phyloP scores from a whole-genome alignment of 1,284 basidiomycete genomes.

The Leccinum griseonigrum region DNA sequence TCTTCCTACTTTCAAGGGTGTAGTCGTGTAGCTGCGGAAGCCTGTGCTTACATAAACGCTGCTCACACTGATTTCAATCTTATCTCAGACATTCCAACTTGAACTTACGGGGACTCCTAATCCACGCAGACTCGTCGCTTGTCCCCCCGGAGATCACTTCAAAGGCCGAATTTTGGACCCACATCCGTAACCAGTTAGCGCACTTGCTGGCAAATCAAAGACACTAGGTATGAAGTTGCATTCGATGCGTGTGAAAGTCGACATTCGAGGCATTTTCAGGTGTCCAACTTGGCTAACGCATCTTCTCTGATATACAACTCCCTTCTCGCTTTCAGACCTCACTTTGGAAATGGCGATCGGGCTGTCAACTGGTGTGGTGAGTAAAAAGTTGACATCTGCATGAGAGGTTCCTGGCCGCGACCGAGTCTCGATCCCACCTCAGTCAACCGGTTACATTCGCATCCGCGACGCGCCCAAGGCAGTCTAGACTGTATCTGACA shows the following conservation, averaged over 20 bases:
- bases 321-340: conserved; percentile 59
- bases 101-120: conserved; percentile 28
- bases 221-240: conserved; percentile 62
- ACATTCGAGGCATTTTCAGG: conserved; percentile 38
- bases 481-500: conserved; percentile 11
- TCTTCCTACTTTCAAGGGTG: background rate
- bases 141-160: conserved; percentile 66
- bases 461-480: background rate
- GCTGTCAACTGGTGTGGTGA: conserved; percentile 90
- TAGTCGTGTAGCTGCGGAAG: background rate
- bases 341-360: conserved; percentile 62
- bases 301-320: conserved; percentile 78
- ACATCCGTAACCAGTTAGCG: conserved; percentile 64
- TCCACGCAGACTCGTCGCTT: conserved; percentile 80
- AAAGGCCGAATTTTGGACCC: conserved; percentile 75
- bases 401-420: background rate
- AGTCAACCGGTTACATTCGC: background rate
- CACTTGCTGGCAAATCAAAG: conserved; percentile 64
- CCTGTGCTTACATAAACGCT: conserved; percentile 18
- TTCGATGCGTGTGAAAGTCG: conserved; percentile 1
- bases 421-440: background rate
- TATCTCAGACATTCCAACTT: background rate
- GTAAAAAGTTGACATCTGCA: conserved; percentile 32
- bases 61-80: background rate
- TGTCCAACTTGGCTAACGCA: conserved; percentile 84